Percentiles rank a stretch among this genome's conserved stretches.
These are phyloP conservation scores for Huntiella abstrusa DNA, from an alignment of 2,329 filamentous ascomycete genomes.

Conservation along the genomic window DNA sequence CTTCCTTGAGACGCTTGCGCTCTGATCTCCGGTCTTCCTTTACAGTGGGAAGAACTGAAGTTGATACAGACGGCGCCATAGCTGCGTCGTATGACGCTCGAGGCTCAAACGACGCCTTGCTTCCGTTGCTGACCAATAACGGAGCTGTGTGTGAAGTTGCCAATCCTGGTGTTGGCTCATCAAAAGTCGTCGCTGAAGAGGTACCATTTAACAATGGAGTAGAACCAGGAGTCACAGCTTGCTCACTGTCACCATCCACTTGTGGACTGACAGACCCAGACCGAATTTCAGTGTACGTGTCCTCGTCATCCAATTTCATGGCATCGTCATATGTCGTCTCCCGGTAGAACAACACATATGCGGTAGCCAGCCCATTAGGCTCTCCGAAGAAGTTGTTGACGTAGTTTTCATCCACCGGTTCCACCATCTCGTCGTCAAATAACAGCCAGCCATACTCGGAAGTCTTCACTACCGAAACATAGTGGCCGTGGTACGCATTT, in stretches of 20 bases:
- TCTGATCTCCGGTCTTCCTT: slow-evolving; percentile 26
- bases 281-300: neutral
- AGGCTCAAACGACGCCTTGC: neutral
- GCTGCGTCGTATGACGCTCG: neutral
- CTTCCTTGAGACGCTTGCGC: slow-evolving; percentile 12
- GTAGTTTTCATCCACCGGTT: slow-evolving; percentile 91
- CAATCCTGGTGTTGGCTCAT: slow-evolving; percentile 35
- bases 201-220: slow-evolving; percentile 1
- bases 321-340: slow-evolving; percentile 54
- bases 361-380: slow-evolving; percentile 74
- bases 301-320: slow-evolving; percentile 16
- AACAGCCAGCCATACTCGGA: slow-evolving; percentile 88
- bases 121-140: slow-evolving; percentile 8
- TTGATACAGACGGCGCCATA: neutral
- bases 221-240: neutral
- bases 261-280: neutral
- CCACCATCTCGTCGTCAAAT: slow-evolving; percentile 97
- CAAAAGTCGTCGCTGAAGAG: neutral
- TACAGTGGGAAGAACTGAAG: slow-evolving; percentile 1
- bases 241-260: neutral
- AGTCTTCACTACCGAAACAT: slow-evolving; percentile 95
- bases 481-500: slow-evolving; percentile 93
- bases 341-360: slow-evolving; percentile 95
- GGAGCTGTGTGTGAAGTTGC: slow-evolving; percentile 51
- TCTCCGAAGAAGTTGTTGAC: slow-evolving; percentile 96